Percentiles rank a stretch among this genome's conserved stretches.
These are phyloP conservation scores for Handroanthus guayacan DNA, from an alignment of 257 asterid genomes.

Conservation along the genomic window DNA sequence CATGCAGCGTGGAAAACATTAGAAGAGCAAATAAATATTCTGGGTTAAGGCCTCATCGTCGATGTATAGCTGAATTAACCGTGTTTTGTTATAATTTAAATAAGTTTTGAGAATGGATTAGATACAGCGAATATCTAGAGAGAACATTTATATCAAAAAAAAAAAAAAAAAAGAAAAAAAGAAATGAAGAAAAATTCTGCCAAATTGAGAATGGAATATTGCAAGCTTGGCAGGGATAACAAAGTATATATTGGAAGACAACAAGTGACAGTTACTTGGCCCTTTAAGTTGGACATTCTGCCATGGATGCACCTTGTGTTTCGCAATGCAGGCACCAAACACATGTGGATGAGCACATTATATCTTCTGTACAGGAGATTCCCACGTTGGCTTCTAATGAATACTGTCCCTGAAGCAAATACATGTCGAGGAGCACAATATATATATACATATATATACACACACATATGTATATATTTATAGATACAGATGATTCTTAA, in stretches of 20 bases:
- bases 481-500: too few species aligned
- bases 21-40: not conserved
- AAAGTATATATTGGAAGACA: constrained; percentile 19
- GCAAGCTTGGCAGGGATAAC: constrained; percentile 14
- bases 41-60: not conserved
- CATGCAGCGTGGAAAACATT: not conserved
- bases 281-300: constrained; percentile 36
- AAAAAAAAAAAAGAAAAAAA: too few species aligned
- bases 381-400: not conserved
- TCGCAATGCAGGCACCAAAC: constrained; percentile 1
- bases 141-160: not conserved
- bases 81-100: not conserved
- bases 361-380: not conserved
- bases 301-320: not conserved
- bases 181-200: too few species aligned
- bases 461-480: too few species aligned
- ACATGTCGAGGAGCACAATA: too few species aligned
- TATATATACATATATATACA: too few species aligned
- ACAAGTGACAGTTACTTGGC: constrained; percentile 26
- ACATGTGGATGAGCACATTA: constrained; percentile 1
- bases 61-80: not conserved
- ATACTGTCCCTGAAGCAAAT: too few species aligned
- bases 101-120: not conserved
- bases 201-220: constrained; percentile 21
- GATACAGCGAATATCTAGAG: not conserved